Evolutionary conservation across 176 grass and related monocot genomes (phyloP), one percentile per base, ranked within the genome.

Genomic region (Leersia perrieri): DNA sequence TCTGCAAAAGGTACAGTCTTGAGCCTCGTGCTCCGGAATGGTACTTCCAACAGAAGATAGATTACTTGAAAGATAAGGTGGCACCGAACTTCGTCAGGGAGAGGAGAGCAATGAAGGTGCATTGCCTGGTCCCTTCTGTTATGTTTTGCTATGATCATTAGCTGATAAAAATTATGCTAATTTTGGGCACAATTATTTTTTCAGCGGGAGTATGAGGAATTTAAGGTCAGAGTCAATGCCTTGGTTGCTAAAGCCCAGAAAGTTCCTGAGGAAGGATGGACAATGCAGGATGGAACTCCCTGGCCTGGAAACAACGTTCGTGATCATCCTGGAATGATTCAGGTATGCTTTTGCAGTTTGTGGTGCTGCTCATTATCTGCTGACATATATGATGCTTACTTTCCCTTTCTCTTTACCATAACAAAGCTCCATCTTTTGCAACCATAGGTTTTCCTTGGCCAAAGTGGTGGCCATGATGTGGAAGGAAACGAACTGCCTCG

Each of bases 321-420:
- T 42, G 94, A 97, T 77, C 94, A 97, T 76, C 94, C 94, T 45
- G 94, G 94, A 68, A 97, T 97, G 94, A 97, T 97, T 94, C 94
- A 97, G 89, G 94, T 97, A 23, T 18, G 31, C 7, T 23, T 66
- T 35, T 58, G 28, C 16, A 16, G 7, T 47, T 38, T 40, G 61
- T 47, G 14, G 13, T 58, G 20, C 66, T 80, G 49, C 2, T 22
- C 76, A 82, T 33, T 33, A 28, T 63, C 14, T 44, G 66, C 7
- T 44, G 40, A 25, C 53, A 58, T 58, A 25, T 70, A 30, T 68
- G 13, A 25, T 80, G 10, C 3, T 30, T 4, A 14, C 65, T 28
- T 84, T 63, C 32, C 65, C 12, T 60, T 45, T 34, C 22, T 63
- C 26, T 63, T 32, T 12, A 47, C 45, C 47, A 76, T 15, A 42